A percentile compares a stretch with the other conserved stretches of the same genome.
Evolutionary conservation across 2,329 filamentous ascomycete species (phyloP).

Genomic region (Colletotrichum chrysophilum): DNA sequence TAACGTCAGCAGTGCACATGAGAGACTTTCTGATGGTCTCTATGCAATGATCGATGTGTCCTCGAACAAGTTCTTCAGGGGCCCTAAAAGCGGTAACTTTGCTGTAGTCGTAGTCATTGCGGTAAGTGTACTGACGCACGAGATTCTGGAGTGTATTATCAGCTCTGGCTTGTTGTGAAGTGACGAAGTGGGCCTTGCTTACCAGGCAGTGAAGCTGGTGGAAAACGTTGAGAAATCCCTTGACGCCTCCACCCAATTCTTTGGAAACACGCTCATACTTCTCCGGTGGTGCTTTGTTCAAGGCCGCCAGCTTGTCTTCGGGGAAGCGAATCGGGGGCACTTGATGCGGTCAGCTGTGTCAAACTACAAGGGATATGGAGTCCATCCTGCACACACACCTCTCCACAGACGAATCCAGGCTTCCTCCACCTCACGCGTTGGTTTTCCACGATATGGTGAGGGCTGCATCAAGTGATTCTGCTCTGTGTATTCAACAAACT

Average conservation of each 20-base stretch:
- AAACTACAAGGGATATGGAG: background rate
- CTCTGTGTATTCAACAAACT: background rate
- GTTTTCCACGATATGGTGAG: conserved; percentile 18
- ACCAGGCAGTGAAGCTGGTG: conserved; percentile 23
- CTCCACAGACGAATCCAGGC: conserved; percentile 15
- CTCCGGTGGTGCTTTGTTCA: background rate
- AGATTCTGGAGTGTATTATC: background rate
- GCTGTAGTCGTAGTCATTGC: background rate
- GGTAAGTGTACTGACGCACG: conserved; percentile 11
- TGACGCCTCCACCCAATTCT: conserved; percentile 1
- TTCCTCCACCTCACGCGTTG: conserved; percentile 8
- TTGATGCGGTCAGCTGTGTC: background rate
- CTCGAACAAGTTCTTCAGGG: background rate
- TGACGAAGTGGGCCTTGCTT: background rate
- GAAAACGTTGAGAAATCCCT: conserved; percentile 16
- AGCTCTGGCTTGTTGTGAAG: background rate
- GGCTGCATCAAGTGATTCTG: conserved; percentile 17
- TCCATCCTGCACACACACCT: background rate
- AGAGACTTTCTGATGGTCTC: conserved; percentile 30
- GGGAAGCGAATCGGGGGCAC: background rate
- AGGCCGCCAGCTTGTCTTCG: background rate
- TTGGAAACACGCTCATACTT: background rate
- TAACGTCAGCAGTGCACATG: conserved; percentile 18
- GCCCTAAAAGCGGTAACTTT: conserved; percentile 8
- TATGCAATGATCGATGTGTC: conserved; percentile 35